Base-by-base conservation (phyloP, 768 basidiomycete genomes). In the Lyophyllum shimeji region DNA sequence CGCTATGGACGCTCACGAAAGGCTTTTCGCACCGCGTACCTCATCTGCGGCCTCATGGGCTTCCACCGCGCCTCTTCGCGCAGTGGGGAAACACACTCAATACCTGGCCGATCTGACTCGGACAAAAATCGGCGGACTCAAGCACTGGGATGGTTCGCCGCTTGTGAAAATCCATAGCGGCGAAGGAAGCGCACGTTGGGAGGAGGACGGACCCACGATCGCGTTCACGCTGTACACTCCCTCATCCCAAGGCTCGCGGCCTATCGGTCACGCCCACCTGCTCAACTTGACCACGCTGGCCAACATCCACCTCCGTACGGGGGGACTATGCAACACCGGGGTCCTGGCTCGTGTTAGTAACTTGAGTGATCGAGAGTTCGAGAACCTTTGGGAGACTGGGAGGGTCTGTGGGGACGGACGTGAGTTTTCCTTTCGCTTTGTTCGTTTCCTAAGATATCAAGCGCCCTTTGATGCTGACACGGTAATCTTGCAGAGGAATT, bases 331-430 rank as follows among this genome's bases (percentile, higher is more conserved):
- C 23, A 60, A 60, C 23, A 60, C 60, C 1, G 60, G 56, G 15
- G 53, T 55, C 9, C 20, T 60, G 13, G 60, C 60, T n/a, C 56
- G 60, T 2, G 25, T 57, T 4, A 55, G 50, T 48, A 56, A 46
- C 2, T 46, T 60, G 23, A 48, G 56, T 24, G 60, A 60, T 20
- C 29, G 33, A 21, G 60, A 60, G 23, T 21, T 60, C 6, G 1
- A 40, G 33, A 24, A 44, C 20, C 56, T 60, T 15, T 60, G 60
- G 60, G 50, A 54, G 33, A 39, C 44, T 20, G 60, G 60, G 7
- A 57, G 60, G 43, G 53, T 57, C 17, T 60, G 60, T 46, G 60
- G 60, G 2, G 60, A 60, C n/a, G 56, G 49, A 48, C 56, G 56
- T 60, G 17, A n/a, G 55, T 46, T 17, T 9, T 9, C 4, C 4